Evolutionary conservation across 805 yeast genomes (phyloP).

Genomic region (Ogataea ramenticola): DNA sequence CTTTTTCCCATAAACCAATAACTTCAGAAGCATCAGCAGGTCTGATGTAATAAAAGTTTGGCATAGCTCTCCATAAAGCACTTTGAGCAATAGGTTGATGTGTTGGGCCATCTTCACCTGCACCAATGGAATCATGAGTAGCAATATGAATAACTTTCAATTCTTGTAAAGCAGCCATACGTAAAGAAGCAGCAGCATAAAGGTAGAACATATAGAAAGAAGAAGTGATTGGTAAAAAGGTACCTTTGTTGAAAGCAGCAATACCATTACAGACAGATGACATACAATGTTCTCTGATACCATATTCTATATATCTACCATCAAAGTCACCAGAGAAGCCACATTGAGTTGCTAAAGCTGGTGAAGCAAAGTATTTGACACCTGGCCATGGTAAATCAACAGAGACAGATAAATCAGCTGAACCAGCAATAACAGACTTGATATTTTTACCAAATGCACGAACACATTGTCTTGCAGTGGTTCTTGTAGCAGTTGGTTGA

Average conservation of each 20-base stretch:
- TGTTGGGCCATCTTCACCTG: slow-evolving; percentile 92
- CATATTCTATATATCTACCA: slow-evolving; percentile 94
- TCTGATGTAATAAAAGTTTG: slow-evolving; percentile 83
- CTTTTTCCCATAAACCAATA: slow-evolving; percentile 71
- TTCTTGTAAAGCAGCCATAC: slow-evolving; percentile 77
- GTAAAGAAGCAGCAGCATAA: slow-evolving; percentile 81
- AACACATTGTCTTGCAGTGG: slow-evolving; percentile 90
- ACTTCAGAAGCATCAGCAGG: slow-evolving; percentile 90
- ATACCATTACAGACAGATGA: slow-evolving; percentile 98
- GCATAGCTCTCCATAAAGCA: slow-evolving; percentile 80
- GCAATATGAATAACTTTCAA: slow-evolving; percentile 84
- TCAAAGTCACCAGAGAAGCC: slow-evolving; percentile 92
- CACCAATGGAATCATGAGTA: slow-evolving; percentile 84
- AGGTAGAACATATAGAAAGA: slow-evolving; percentile 91
- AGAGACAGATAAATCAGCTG: slow-evolving; percentile 97
- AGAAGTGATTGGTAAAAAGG: slow-evolving; percentile 88
- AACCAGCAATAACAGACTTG: slow-evolving; percentile 77
- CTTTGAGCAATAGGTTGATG: slow-evolving; percentile 88
- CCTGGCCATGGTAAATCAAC: slow-evolving; percentile 68
- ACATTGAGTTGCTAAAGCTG: slow-evolving; percentile 57
- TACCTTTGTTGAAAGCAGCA: slow-evolving; percentile 72
- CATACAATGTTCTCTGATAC: slow-evolving; percentile 99
- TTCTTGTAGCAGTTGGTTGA: slow-evolving; percentile 69
- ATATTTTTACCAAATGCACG: slow-evolving; percentile 68
- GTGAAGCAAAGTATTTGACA: slow-evolving; percentile 25